phyloP scores from a whole-genome alignment of 768 basidiomycete species.

The Boletus rubroflammeus region DNA sequence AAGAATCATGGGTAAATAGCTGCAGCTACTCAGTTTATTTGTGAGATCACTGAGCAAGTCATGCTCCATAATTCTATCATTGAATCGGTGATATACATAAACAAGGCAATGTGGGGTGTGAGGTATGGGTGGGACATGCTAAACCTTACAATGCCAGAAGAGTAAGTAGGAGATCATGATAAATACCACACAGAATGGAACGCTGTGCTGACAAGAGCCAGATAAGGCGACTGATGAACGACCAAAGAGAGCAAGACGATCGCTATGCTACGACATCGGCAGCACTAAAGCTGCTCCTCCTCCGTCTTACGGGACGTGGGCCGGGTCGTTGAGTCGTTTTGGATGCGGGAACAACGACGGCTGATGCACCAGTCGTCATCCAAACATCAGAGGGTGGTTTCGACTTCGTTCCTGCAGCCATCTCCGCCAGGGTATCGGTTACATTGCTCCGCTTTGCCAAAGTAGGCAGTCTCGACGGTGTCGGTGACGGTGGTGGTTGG shows the following conservation, averaged over 20 bases:
- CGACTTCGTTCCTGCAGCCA: slow-evolving; percentile 38
- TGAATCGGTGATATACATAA: slow-evolving; percentile 19
- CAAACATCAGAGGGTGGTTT: slow-evolving; percentile 54
- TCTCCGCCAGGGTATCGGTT: slow-evolving; percentile 48
- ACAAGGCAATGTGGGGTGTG: slow-evolving; percentile 14
- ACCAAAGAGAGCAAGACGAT: slow-evolving; percentile 13
- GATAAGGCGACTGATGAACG: slow-evolving; percentile 3
- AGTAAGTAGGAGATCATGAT: slow-evolving; percentile 21
- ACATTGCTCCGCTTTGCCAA: slow-evolving; percentile 54
- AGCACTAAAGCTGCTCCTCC: slow-evolving; percentile 84
- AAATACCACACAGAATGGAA: slow-evolving; percentile 25
- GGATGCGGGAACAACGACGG: slow-evolving; percentile 67
- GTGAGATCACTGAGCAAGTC: neutral
- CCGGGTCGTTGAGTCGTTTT: slow-evolving; percentile 69
- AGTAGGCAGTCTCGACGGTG: slow-evolving; percentile 75
- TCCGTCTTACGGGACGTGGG: slow-evolving; percentile 65
- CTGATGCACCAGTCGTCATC: slow-evolving; percentile 69
- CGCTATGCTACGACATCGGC: slow-evolving; percentile 77
- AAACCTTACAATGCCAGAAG: slow-evolving; percentile 29
- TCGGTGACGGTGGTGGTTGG: slow-evolving; percentile 58
- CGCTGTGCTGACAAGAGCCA: neutral
- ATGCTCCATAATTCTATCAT: slow-evolving; percentile 11
- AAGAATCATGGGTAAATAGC: neutral
- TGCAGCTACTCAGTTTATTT: neutral
- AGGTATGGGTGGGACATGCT: slow-evolving; percentile 18